These are phyloP conservation scores for Ceriops zippeliana DNA, from an alignment of 345 rosid genomes.

Conservation along the genomic window DNA sequence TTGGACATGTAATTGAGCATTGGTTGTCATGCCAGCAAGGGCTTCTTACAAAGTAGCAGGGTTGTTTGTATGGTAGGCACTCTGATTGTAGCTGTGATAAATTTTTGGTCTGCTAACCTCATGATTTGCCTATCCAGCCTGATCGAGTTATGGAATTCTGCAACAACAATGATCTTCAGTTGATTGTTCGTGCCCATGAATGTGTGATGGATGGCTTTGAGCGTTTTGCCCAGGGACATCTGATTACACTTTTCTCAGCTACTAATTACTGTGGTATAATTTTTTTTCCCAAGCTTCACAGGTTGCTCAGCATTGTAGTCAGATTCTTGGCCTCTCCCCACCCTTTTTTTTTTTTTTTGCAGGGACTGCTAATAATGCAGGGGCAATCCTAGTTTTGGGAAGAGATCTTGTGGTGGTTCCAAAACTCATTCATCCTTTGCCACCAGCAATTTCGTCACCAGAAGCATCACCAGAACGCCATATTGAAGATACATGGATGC, in stretches of 20 bases:
- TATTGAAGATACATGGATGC: conserved; percentile 98
- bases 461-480: conserved; percentile 83
- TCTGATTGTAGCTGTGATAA: background rate
- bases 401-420: conserved; percentile 99
- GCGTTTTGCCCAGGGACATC: conserved; percentile 97
- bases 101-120: conserved; percentile 13
- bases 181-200: conserved; percentile 97
- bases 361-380: conserved; percentile 98
- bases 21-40: background rate
- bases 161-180: conserved; percentile 93
- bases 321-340: background rate
- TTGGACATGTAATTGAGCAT: background rate
- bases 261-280: conserved; percentile 86
- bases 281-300: background rate
- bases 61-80: background rate
- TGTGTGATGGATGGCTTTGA: conserved; percentile 99
- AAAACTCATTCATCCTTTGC: conserved; percentile 91
- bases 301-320: background rate
- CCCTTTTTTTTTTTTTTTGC: conserved; percentile 11
- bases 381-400: conserved; percentile 95
- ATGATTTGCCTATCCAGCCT: conserved; percentile 53
- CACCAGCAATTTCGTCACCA: conserved; percentile 85
- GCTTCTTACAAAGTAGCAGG: too few relatives aligned
- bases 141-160: conserved; percentile 99
- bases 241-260: conserved; percentile 93